phyloP scores from a whole-genome alignment of 129 eudicot genomes.

The Flaveria robusta region DNA sequence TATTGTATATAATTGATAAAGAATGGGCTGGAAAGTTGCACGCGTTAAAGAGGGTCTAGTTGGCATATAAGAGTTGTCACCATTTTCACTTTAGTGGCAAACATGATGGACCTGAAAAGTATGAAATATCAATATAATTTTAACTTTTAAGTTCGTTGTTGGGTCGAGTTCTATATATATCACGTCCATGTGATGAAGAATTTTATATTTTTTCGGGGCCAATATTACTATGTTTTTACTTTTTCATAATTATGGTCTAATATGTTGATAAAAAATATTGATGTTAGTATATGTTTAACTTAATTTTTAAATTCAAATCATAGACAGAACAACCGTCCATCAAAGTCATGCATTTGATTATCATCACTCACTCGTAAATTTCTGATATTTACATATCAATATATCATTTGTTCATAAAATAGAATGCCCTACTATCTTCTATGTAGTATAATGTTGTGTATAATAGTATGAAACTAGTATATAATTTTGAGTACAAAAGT shows the following conservation, averaged over 20 bases:
- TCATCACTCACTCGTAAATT: too few species aligned
- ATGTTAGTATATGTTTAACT: not conserved
- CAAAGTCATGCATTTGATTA: too few species aligned
- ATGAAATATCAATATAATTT: not conserved
- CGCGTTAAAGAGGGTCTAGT: not conserved
- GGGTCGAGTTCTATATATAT: not conserved
- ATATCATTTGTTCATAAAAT: too few species aligned
- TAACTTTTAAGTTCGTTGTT: not conserved
- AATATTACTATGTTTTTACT: not conserved
- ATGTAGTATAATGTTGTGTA: too few species aligned
- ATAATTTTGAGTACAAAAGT: too few species aligned
- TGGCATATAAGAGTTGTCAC: not conserved
- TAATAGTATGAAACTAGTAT: too few species aligned
- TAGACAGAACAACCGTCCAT: not conserved
- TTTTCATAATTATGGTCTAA: not conserved
- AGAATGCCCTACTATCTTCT: too few species aligned
- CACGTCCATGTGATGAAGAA: not conserved
- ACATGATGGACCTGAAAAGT: not conserved
- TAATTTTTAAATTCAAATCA: not conserved
- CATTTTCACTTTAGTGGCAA: constrained; percentile 6
- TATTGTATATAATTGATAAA: too few species aligned
- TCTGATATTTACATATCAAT: too few species aligned
- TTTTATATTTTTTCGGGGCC: not conserved
- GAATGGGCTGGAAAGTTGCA: not conserved
- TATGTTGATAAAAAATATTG: not conserved